These are phyloP conservation scores for Litsea cubeba DNA, from an alignment of 164 flowering plant genomes.

Conservation along the genomic window DNA sequence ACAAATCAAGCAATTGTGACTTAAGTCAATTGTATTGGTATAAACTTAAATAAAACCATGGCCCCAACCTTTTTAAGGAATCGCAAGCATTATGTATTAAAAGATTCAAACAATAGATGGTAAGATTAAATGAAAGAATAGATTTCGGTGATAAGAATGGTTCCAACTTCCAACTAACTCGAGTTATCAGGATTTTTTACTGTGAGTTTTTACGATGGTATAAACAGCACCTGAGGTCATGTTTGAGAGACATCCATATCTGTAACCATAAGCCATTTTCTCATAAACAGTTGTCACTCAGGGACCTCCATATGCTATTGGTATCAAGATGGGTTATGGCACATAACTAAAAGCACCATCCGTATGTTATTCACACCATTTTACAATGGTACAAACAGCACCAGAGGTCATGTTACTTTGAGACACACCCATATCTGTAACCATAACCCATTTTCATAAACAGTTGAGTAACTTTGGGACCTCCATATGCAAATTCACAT, in stretches of 20 bases:
- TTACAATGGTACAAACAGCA: background rate
- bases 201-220: background rate
- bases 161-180: no score
- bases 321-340: background rate
- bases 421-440: background rate
- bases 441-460: background rate
- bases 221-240: background rate
- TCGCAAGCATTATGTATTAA: no score
- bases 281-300: background rate
- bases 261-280: no score
- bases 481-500: background rate
- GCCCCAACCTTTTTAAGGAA: no score
- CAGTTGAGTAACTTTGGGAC: background rate
- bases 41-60: no score
- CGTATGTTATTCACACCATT: background rate
- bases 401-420: background rate
- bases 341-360: background rate
- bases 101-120: no score
- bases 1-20: no score
- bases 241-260: background rate
- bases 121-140: no score
- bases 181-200: no score
- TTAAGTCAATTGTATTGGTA: no score
- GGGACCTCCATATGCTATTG: background rate
- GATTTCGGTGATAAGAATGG: no score